These are phyloP conservation scores for Iris pallida DNA, from an alignment of 116 monocot genomes.

Conservation along the genomic window DNA sequence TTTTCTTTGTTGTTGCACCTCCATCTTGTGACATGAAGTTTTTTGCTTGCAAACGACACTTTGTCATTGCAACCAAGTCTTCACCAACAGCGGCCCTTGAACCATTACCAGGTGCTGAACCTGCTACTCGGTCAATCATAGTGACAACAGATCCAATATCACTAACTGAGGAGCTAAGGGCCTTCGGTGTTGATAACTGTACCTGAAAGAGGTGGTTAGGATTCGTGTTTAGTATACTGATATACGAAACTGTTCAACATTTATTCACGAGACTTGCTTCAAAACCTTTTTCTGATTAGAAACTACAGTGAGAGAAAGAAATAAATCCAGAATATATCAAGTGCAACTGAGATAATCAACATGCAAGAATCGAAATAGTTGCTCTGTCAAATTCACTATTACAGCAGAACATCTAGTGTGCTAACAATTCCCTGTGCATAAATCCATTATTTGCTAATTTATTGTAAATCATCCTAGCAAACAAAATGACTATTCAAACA, in stretches of 20 bases:
- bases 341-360: no score
- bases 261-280: background rate
- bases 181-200: constrained; percentile 34
- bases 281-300: background rate
- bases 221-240: no score
- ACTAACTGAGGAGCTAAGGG: constrained; percentile 51
- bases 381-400: no score
- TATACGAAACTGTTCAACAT: no score
- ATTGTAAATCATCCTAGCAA: no score
- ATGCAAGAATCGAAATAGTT: no score
- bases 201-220: constrained; percentile 31
- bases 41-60: constrained; percentile 85
- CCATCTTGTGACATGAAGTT: constrained; percentile 83
- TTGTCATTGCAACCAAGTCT: constrained; percentile 96
- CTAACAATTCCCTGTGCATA: no score
- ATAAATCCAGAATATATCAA: no score
- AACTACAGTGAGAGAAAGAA: background rate
- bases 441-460: no score
- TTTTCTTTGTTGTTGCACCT: constrained; percentile 64
- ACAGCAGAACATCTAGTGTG: no score
- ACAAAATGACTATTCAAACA: no score
- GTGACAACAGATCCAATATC: constrained; percentile 84
- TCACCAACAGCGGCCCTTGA: constrained; percentile 88
- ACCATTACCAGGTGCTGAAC: constrained; percentile 89
- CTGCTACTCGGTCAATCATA: constrained; percentile 79